Percentiles rank a stretch among this genome's conserved stretches.
Conservation (phyloP, 352 stramenopile species). For the Phytopythium vexans region DNA sequence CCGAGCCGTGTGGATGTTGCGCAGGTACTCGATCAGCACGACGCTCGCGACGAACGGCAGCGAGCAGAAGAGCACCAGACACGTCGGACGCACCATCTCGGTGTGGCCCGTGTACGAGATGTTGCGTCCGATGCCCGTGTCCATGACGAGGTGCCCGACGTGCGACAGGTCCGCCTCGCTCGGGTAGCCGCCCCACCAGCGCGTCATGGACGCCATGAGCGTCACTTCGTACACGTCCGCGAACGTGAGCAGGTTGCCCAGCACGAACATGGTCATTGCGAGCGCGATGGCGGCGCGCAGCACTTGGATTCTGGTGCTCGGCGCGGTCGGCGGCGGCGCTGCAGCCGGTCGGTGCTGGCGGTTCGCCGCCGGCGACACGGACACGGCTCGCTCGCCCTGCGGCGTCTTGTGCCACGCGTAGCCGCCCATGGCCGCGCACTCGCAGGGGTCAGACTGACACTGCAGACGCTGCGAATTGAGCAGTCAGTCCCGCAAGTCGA, state of each 20-base stretch:
- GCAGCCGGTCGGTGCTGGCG: too few relatives aligned
- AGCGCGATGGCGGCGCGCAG: slow-evolving; percentile 33
- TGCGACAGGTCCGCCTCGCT: slow-evolving; percentile 4
- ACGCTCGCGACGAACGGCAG: slow-evolving; percentile 53
- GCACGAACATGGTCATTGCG: slow-evolving; percentile 39
- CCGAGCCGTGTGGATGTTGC: slow-evolving; percentile 35
- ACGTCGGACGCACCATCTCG: slow-evolving; percentile 66
- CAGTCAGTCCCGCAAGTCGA: too few relatives aligned
- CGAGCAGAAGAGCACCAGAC: slow-evolving; percentile 64
- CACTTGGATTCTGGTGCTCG: slow-evolving; percentile 19
- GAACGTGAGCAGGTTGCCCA: slow-evolving; percentile 59
- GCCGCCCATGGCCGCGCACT: background rate
- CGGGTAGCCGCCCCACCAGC: slow-evolving; percentile 58
- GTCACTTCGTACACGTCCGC: slow-evolving; percentile 49
- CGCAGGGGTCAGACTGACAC: too few relatives aligned
- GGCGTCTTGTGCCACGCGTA: slow-evolving; percentile 28
- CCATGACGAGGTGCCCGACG: slow-evolving; percentile 37
- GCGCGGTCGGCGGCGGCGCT: background rate
- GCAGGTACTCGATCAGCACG: slow-evolving; percentile 48
- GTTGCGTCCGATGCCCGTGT: slow-evolving; percentile 47
- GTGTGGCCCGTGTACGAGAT: slow-evolving; percentile 54
- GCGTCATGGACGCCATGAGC: slow-evolving; percentile 43
- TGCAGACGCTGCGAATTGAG: too few relatives aligned
- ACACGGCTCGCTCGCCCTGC: slow-evolving; percentile 11
- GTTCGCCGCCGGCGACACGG: background rate